phyloP scores from a whole-genome alignment of 2,329 filamentous ascomycete species.

The Fonsecaea pedrosoi region DNA sequence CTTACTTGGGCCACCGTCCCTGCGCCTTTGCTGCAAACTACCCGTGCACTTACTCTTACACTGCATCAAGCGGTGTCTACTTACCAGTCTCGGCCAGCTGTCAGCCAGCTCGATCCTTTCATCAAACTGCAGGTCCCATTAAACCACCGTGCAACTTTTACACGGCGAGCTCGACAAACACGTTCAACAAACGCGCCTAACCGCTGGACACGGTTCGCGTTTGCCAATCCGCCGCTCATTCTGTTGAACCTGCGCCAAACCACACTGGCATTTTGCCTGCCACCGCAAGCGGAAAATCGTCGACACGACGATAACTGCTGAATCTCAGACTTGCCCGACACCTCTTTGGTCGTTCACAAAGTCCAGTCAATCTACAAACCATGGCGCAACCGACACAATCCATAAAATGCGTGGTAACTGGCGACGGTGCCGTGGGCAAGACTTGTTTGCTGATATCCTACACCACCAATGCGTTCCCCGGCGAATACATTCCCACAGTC shows the following conservation, averaged over 20 bases:
- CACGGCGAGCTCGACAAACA: conserved; percentile 22
- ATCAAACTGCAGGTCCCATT: conserved; percentile 23
- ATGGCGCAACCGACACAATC: conserved; percentile 40
- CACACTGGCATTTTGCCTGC: neutral
- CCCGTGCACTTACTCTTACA: conserved; percentile 9
- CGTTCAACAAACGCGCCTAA: conserved; percentile 25
- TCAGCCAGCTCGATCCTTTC: conserved; percentile 10
- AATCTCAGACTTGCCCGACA: neutral
- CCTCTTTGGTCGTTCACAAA: neutral
- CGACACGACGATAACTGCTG: neutral
- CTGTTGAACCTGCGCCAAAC: conserved; percentile 4
- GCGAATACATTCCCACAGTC: conserved; percentile 98
- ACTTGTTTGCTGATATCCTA: conserved; percentile 99
- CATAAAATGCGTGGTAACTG: conserved; percentile 90
- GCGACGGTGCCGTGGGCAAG: conserved; percentile 99
- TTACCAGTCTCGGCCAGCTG: conserved; percentile 5
- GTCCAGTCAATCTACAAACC: neutral
- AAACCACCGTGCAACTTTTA: conserved; percentile 24
- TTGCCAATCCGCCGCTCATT: conserved; percentile 4
- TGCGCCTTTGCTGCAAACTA: conserved; percentile 10
- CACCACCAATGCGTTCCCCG: conserved; percentile 99
- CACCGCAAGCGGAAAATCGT: neutral
- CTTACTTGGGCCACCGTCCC: conserved; percentile 12
- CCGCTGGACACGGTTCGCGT: conserved; percentile 36
- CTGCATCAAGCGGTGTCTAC: conserved; percentile 12